Evolutionary conservation across 2,329 filamentous ascomycete genomes (phyloP).

Genomic region (Orbilia ellipsospora): DNA sequence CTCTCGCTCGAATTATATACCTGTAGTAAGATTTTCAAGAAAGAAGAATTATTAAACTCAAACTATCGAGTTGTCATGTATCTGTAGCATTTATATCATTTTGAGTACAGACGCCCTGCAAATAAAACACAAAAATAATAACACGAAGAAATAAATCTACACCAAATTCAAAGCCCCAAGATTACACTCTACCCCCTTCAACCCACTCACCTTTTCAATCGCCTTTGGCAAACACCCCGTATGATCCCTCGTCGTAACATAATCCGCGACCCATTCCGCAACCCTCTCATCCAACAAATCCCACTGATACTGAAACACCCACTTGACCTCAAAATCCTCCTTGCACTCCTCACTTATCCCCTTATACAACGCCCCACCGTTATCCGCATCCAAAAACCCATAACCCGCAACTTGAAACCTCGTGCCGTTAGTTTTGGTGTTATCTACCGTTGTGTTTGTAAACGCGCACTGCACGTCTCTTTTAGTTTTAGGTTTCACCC

Average conservation of each 20-base stretch:
- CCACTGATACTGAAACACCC: slow-evolving; percentile 20
- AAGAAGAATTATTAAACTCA: too few species aligned
- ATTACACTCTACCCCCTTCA: slow-evolving; percentile 12
- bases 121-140: background rate
- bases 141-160: background rate
- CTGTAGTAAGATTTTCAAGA: too few species aligned
- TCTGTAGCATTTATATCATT: too few species aligned
- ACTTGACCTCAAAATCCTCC: slow-evolving; percentile 1
- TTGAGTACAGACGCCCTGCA: too few species aligned
- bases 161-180: background rate
- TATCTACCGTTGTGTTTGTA: too few species aligned
- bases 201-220: slow-evolving; percentile 30
- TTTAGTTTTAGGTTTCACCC: slow-evolving; percentile 5
- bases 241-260: background rate
- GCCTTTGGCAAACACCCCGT: slow-evolving; percentile 8
- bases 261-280: slow-evolving; percentile 28
- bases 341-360: slow-evolving; percentile 16
- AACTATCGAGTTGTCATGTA: too few species aligned
- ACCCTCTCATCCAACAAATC: background rate
- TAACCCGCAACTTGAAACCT: slow-evolving; percentile 29
- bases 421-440: background rate
- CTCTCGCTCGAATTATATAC: too few species aligned
- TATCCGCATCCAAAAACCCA: slow-evolving; percentile 40
- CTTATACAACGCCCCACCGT: slow-evolving; percentile 32
- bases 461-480: slow-evolving; percentile 5